Evolutionary conservation across 2,329 filamentous ascomycete species (phyloP).

Genomic region (Fusarium sp.): DNA sequence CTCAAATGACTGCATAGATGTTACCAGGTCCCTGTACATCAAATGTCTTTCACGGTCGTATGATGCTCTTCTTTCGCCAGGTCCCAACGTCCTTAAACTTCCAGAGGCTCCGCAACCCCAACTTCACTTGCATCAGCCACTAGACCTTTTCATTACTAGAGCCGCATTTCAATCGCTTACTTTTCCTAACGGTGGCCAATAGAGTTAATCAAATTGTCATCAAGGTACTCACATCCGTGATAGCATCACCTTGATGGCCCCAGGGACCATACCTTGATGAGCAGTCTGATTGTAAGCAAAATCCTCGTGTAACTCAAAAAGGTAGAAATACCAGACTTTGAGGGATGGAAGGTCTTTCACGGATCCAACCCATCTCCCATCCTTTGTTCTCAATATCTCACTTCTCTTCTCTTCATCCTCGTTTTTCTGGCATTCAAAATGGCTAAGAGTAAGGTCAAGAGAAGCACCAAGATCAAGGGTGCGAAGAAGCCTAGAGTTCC

Average conservation of each 20-base stretch:
- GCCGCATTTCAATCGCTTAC: background rate
- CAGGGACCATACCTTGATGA: constrained; percentile 38
- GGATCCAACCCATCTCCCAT: no score
- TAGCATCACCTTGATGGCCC: constrained; percentile 42
- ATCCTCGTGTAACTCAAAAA: constrained; percentile 8
- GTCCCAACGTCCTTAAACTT: background rate
- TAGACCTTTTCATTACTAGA: constrained; percentile 2
- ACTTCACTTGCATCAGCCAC: background rate
- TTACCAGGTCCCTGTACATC: no score
- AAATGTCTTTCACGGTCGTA: no score
- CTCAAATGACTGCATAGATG: no score
- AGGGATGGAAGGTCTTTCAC: background rate
- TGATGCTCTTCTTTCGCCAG: background rate
- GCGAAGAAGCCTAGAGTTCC: constrained; percentile 31
- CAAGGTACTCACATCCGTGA: constrained; percentile 12
- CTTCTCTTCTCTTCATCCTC: no score
- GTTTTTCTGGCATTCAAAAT: constrained; percentile 20
- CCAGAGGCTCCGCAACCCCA: constrained; percentile 25
- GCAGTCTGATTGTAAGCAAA: constrained; percentile 6
- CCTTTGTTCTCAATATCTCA: no score
- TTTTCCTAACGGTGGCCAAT: constrained; percentile 21
- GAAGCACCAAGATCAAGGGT: constrained; percentile 24
- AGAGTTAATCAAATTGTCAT: constrained; percentile 21
- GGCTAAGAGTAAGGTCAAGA: constrained; percentile 35
- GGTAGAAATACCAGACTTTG: constrained; percentile 16